A percentile compares a stretch with the other conserved stretches of the same genome.
Conservation (phyloP, 2,329 filamentous ascomycete species). For the Ceratocystis harringtonii region DNA sequence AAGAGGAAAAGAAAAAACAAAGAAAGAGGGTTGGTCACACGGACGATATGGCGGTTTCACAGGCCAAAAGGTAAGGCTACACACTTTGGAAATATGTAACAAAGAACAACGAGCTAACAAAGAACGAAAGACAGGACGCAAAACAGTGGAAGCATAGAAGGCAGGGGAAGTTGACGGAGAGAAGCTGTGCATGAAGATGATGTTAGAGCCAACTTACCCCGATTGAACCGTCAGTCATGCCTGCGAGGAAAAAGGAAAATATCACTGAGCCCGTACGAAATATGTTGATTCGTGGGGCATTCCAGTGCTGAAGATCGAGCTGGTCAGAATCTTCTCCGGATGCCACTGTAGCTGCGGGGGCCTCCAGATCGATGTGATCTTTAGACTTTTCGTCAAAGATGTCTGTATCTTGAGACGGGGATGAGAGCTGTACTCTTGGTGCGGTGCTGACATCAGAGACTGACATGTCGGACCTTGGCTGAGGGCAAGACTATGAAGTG, state of each 20-base stretch:
- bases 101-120: neutral
- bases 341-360: neutral
- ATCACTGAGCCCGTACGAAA: slow-evolving; percentile 44
- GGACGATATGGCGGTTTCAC: no score
- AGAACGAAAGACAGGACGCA: neutral
- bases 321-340: slow-evolving; percentile 12
- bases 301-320: slow-evolving; percentile 41
- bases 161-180: no score
- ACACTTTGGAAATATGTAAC: no score
- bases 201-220: slow-evolving; percentile 33
- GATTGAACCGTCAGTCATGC: slow-evolving; percentile 52
- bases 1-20: neutral
- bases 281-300: slow-evolving; percentile 42
- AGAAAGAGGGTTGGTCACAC: neutral
- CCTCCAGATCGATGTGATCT: neutral
- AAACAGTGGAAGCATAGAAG: no score
- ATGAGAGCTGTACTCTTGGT: neutral
- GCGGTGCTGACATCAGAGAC: neutral
- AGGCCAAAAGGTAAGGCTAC: no score
- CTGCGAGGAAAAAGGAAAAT: slow-evolving; percentile 49
- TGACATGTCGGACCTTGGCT: neutral
- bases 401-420: neutral
- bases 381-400: slow-evolving; percentile 10
- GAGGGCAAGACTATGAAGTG: neutral
- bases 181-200: no score